These are phyloP conservation scores for Mycena amicta DNA, from an alignment of 768 basidiomycete species.

Conservation along the genomic window DNA sequence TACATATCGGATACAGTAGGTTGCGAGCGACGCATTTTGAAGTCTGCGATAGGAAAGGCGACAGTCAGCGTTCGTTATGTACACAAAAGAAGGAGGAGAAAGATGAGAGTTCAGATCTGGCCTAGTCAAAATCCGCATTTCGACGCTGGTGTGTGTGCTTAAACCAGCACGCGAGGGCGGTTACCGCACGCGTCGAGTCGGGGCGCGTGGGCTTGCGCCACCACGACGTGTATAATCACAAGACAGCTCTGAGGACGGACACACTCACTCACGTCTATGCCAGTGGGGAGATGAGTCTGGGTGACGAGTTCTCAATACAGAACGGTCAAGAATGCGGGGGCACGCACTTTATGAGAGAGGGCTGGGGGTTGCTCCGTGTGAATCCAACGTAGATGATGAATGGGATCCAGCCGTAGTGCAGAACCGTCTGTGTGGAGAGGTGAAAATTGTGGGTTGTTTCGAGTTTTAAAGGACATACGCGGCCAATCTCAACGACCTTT, in stretches of 20 bases:
- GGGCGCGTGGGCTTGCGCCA: conserved; percentile 42
- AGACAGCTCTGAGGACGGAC: not conserved
- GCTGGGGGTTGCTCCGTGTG: conserved; percentile 89
- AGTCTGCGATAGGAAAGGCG: conserved; percentile 8
- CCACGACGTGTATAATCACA: conserved; percentile 73
- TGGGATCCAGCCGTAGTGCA: conserved; percentile 97
- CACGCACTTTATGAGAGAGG: conserved; percentile 93
- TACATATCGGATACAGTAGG: not conserved
- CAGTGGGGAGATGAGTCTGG: conserved; percentile 90
- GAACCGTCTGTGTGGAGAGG: conserved; percentile 60
- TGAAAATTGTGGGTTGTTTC: conserved; percentile 3
- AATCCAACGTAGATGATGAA: conserved; percentile 95
- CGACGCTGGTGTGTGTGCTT: conserved; percentile 28
- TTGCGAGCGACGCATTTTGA: not conserved
- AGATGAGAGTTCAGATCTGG: conserved; percentile 77
- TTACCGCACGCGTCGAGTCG: conserved; percentile 42
- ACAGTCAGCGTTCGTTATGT: too few relatives aligned
- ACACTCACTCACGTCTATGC: conserved; percentile 59
- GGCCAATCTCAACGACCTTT: conserved; percentile 78
- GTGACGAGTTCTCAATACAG: conserved; percentile 10
- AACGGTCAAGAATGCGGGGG: not conserved
- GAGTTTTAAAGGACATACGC: conserved; percentile 51
- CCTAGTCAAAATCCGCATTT: conserved; percentile 73
- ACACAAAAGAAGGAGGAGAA: conserved; percentile 7
- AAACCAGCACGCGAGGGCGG: conserved; percentile 55